Base-by-base conservation (phyloP, 495 filamentous ascomycete species). In the Neurospora sp. region DNA sequence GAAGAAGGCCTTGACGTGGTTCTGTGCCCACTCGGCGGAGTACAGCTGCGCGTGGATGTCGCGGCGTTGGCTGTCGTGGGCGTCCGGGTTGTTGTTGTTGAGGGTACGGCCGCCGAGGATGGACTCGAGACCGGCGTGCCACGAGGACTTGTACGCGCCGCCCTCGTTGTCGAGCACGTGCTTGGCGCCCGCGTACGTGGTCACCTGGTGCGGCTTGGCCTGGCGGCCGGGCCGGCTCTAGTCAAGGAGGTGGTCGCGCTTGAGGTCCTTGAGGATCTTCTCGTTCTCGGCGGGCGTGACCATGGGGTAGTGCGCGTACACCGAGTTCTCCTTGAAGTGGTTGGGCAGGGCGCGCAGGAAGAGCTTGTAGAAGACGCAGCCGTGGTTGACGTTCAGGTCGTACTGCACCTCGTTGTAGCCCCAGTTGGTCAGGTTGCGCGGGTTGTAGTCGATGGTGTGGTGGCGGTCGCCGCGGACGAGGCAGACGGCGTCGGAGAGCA, bases 251-350 rank as follows among this genome's bases (percentile, higher is more conserved):
- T 90, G 84, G 70, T 88, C 91, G 68, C 89, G 86, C 68, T 89
- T 88, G 20, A 96, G 87, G 70, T 86, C 82, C 76, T 89, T 92
- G 78, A 91, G 86, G 74, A 96, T 95, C 76, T 88, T 89, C 48
- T 83, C 80, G 75, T 92, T 96, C 80, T 96, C 93, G 4, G 76
- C 77, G 2, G 81, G 80, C 31, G 92, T 89, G 10, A 91, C 93
- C 88, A 97, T 92, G 5, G 93, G 93, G 77, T 92, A 96, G 76
- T 94, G 91, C 20, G 92, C 92, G 74, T 96, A 96, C 73, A 94
- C 89, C 2, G 92, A 94, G 81, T 96, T 91, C 39, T 83, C 78
- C 79, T 90, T 91, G 88, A 92, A 95, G 78, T 90, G 88, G 74
- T 91, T 87, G 3, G 93, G 93, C 85, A 97, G 94, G 3, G 93